A percentile compares a stretch with the other conserved stretches of the same genome.
Evolutionary conservation across 78 protist genomes (phyloP).

Genomic region (Dictyostelium capitatum): DNA sequence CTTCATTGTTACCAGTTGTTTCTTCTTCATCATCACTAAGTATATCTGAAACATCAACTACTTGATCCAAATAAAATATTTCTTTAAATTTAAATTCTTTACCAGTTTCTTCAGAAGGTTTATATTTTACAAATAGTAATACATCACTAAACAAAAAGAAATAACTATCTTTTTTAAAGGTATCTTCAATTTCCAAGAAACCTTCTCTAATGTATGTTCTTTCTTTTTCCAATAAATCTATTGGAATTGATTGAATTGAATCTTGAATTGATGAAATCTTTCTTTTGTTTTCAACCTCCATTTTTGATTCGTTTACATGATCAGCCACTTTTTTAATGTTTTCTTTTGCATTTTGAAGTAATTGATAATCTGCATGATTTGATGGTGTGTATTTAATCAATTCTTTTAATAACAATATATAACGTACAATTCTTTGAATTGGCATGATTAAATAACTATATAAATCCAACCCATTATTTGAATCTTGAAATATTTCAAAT

Average conservation of each 20-base stretch:
- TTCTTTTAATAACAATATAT: constrained; percentile 62
- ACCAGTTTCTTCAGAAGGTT: constrained; percentile 80
- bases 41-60: constrained; percentile 59
- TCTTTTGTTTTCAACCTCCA: constrained; percentile 56
- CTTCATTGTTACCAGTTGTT: not conserved
- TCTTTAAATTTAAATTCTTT: constrained; percentile 78
- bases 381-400: constrained; percentile 59
- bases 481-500: constrained; percentile 70
- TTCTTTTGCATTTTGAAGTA: constrained; percentile 48
- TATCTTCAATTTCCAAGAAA: constrained; percentile 70
- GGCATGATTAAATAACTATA: constrained; percentile 74
- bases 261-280: constrained; percentile 52
- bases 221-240: constrained; percentile 46
- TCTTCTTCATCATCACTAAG: constrained; percentile 74
- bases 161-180: constrained; percentile 62
- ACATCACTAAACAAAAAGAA: constrained; percentile 73
- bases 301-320: constrained; percentile 70
- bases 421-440: constrained; percentile 74
- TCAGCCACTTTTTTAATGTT: constrained; percentile 53
- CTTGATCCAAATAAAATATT: constrained; percentile 30
- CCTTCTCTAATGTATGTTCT: constrained; percentile 78
- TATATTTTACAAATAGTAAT: constrained; percentile 62
- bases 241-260: constrained; percentile 31
- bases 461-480: constrained; percentile 66
- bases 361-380: constrained; percentile 51